These are phyloP conservation scores for Mycena latifolia DNA, from an alignment of 768 basidiomycete species.

Conservation along the genomic window DNA sequence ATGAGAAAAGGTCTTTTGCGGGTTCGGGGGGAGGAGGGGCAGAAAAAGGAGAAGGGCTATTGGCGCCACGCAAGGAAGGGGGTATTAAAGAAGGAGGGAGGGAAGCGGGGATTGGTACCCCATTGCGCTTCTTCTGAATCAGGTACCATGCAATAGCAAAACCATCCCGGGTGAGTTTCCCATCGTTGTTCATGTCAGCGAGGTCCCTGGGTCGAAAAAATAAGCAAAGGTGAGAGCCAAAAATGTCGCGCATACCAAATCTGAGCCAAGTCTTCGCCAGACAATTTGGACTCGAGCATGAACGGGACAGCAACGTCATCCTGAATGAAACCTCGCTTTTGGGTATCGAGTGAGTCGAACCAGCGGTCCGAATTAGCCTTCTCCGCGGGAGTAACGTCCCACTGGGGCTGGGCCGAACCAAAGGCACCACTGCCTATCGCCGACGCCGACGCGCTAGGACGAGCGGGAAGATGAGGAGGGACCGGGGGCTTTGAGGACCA, in stretches of 20 bases:
- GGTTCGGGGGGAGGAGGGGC: constrained; percentile 60
- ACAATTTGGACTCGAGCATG: constrained; percentile 90
- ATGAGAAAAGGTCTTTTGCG: constrained; percentile 59
- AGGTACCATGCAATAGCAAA: constrained; percentile 97
- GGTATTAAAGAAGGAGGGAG: constrained; percentile 85
- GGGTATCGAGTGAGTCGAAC: constrained; percentile 86
- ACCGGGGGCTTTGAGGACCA: constrained; percentile 43
- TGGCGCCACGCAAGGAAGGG: constrained; percentile 74
- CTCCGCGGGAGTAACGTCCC: constrained; percentile 89
- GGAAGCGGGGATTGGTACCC: constrained; percentile 78
- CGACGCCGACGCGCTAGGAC: constrained; percentile 46
- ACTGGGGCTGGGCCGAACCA: constrained; percentile 52
- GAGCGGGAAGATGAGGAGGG: constrained; percentile 52
- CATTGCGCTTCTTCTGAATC: constrained; percentile 87
- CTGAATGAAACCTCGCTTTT: constrained; percentile 84
- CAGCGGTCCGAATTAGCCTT: constrained; percentile 82
- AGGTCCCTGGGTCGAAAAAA: constrained; percentile 81
- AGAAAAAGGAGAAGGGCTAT: constrained; percentile 54
- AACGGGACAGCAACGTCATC: constrained; percentile 97
- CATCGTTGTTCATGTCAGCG: constrained; percentile 89
- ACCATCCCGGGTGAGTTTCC: constrained; percentile 87
- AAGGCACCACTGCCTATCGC: constrained; percentile 43
- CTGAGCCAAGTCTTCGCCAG: constrained; percentile 86
- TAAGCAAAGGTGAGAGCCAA: constrained; percentile 12
- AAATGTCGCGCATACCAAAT: constrained; percentile 76